phyloP scores from a whole-genome alignment of 495 filamentous ascomycete species.

The Podospora appendiculata region DNA sequence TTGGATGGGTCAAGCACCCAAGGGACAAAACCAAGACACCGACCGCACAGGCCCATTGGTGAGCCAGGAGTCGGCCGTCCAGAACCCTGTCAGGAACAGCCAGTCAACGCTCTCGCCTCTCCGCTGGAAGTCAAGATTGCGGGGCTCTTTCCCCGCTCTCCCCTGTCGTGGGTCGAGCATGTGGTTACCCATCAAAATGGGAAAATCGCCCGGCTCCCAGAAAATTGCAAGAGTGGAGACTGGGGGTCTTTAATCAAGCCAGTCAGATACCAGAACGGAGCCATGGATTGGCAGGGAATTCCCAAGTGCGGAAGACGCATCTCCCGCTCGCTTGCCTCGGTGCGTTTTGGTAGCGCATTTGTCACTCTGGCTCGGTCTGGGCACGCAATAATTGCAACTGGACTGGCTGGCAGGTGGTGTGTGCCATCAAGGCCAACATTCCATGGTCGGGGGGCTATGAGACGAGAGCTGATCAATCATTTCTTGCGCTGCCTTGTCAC shows the following conservation, averaged over 20 bases:
- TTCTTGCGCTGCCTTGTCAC: too few relatives aligned
- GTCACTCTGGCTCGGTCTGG: too few relatives aligned
- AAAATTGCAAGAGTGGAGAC: constrained; percentile 2
- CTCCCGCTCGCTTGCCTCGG: background rate
- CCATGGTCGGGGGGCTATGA: too few relatives aligned
- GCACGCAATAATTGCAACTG: too few relatives aligned
- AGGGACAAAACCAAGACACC: constrained; percentile 2
- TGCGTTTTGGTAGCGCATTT: too few relatives aligned
- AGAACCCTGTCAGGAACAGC: background rate
- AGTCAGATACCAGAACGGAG: background rate
- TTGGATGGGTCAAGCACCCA: constrained; percentile 2
- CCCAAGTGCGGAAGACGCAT: background rate
- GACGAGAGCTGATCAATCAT: too few relatives aligned
- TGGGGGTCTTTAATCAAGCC: background rate
- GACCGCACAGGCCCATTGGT: constrained; percentile 6
- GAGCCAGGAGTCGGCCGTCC: constrained; percentile 1
- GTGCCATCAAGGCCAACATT: too few relatives aligned
- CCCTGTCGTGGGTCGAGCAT: background rate
- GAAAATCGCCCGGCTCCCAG: constrained; percentile 21
- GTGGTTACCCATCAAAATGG: constrained; percentile 13
- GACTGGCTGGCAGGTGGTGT: too few relatives aligned
- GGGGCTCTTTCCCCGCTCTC: constrained; percentile 11
- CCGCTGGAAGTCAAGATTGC: constrained; percentile 13
- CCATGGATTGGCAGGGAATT: background rate
- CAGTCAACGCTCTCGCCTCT: constrained; percentile 16